These are phyloP conservation scores for Viola odorata DNA, from an alignment of 345 rosid species.

Conservation along the genomic window DNA sequence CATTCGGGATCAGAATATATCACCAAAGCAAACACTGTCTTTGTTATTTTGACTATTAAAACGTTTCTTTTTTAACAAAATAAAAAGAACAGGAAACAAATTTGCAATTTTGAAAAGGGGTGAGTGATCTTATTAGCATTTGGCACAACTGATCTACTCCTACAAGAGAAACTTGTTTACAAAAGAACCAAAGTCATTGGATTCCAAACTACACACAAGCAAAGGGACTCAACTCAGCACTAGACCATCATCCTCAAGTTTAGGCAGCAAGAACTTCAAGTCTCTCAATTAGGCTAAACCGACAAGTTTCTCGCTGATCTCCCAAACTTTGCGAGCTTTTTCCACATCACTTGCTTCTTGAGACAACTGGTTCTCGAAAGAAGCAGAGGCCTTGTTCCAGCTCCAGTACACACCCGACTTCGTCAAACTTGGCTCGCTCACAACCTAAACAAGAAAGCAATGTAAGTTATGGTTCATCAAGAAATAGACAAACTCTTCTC, in stretches of 20 bases:
- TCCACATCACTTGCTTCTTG: conserved; percentile 81
- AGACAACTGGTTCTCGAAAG: conserved; percentile 90
- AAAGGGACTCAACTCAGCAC: not conserved
- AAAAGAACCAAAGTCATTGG: conserved; percentile 10
- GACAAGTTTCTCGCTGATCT: conserved; percentile 90
- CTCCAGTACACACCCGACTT: conserved; percentile 97
- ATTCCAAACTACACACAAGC: not conserved
- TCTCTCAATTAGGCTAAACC: conserved; percentile 54
- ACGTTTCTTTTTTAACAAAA: too few species aligned
- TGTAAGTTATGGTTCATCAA: not conserved
- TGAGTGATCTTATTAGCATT: conserved; percentile 26
- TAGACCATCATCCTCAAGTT: conserved; percentile 20
- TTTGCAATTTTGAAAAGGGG: too few species aligned
- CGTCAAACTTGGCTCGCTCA: conserved; percentile 74
- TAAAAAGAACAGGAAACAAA: too few species aligned
- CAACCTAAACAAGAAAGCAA: conserved; percentile 48
- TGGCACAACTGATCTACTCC: conserved; percentile 23
- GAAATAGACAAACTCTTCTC: too few species aligned
- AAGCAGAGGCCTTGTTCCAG: conserved; percentile 94
- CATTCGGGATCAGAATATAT: too few species aligned
- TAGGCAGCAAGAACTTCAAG: not conserved
- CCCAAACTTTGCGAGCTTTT: conserved; percentile 95
- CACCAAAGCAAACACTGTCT: too few species aligned
- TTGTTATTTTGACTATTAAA: too few species aligned
- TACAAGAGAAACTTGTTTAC: conserved; percentile 18